Conservation (phyloP, 2,329 filamentous ascomycete species). For the Beauveria rudraprayagi region DNA sequence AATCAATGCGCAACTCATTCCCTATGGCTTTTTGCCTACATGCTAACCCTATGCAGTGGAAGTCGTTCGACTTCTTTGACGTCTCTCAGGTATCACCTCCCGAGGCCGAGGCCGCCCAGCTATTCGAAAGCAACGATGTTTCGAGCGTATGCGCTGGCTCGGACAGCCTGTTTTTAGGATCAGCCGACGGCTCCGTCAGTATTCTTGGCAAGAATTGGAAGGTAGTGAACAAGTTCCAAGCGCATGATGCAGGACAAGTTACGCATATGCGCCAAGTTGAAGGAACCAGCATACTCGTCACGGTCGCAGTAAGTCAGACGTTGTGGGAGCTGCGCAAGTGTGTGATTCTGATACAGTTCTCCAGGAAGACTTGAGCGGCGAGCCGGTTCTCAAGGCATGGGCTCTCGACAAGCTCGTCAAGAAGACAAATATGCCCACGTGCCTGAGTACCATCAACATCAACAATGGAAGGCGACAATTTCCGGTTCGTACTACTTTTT, state of each 20-base stretch:
- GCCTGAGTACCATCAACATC: slow-evolving; percentile 75
- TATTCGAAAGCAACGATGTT: slow-evolving; percentile 77
- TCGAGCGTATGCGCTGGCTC: slow-evolving; percentile 80
- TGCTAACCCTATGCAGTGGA: slow-evolving; percentile 58
- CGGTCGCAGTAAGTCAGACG: slow-evolving; percentile 50
- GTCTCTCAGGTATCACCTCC: slow-evolving; percentile 73
- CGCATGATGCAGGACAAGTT: slow-evolving; percentile 71
- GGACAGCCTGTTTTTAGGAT: slow-evolving; percentile 82
- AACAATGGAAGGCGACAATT: slow-evolving; percentile 89
- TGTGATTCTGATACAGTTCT: not conserved
- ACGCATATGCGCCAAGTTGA: slow-evolving; percentile 90
- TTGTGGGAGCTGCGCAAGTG: not conserved
- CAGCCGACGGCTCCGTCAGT: slow-evolving; percentile 75
- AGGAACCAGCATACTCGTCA: slow-evolving; percentile 78
- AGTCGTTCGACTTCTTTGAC: slow-evolving; percentile 99
- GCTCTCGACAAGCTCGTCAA: slow-evolving; percentile 88
- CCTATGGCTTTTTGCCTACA: too few species aligned
- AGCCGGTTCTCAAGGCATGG: slow-evolving; percentile 95
- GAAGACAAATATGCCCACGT: slow-evolving; percentile 84
- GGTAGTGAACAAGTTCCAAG: slow-evolving; percentile 76
- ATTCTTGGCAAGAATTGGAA: slow-evolving; percentile 86
- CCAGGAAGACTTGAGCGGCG: slow-evolving; percentile 75
- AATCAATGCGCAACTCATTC: too few species aligned
- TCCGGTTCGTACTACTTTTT: slow-evolving; percentile 45
- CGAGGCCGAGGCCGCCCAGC: slow-evolving; percentile 68